Evolutionary conservation across 129 eudicot genomes (phyloP).

Genomic region (Helianthus tuberosus): DNA sequence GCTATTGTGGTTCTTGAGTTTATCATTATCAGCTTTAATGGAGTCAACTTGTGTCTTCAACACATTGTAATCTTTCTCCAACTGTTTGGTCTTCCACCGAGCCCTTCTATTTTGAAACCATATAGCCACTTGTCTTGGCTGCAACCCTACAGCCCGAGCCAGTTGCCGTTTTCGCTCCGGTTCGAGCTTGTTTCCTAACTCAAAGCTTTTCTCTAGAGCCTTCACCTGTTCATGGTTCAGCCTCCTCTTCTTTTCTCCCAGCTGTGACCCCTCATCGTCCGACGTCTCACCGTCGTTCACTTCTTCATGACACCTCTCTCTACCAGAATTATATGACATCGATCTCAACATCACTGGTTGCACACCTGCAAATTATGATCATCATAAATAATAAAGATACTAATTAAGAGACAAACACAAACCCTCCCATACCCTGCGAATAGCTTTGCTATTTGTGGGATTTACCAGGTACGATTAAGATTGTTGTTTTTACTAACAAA

Average conservation of each 20-base stretch:
- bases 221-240: conserved; percentile 78
- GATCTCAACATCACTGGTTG: conserved; percentile 60
- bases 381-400: no score
- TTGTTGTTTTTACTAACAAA: no score
- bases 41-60: conserved; percentile 78
- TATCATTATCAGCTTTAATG: conserved; percentile 79
- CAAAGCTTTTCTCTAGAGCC: conserved; percentile 86
- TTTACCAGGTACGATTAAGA: not conserved
- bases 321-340: conserved; percentile 64
- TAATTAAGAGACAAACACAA: no score
- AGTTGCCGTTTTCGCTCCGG: conserved; percentile 81
- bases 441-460: no score
- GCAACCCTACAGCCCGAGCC: conserved; percentile 83
- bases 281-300: conserved; percentile 57
- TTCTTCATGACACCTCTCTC: conserved; percentile 60
- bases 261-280: conserved; percentile 70
- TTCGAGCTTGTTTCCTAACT: conserved; percentile 73
- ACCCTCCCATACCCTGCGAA: no score
- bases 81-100: conserved; percentile 85
- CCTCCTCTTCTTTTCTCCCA: conserved; percentile 88
- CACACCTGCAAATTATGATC: conserved; percentile 34
- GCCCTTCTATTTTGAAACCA: conserved; percentile 97
- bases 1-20: conserved; percentile 64
- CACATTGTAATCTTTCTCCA: conserved; percentile 75
- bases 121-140: conserved; percentile 86